Percentiles rank a stretch among this genome's conserved stretches.
Evolutionary conservation across 305 asterid genomes (phyloP).

Genomic region (Fraxinus sp.): DNA sequence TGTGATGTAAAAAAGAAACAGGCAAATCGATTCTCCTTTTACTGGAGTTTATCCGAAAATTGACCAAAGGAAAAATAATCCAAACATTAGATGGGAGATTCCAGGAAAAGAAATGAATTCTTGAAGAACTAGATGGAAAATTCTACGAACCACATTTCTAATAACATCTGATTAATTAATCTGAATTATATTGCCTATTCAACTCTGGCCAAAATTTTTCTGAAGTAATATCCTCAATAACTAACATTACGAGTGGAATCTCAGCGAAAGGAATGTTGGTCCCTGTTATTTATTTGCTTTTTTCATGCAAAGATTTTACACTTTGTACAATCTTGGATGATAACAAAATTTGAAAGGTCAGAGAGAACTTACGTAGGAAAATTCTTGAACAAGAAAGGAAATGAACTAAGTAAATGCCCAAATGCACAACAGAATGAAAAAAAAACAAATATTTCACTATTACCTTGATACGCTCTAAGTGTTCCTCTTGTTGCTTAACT

Average conservation of each 20-base stretch:
- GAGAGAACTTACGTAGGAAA: too few species aligned
- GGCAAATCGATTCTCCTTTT: background rate
- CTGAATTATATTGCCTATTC: background rate
- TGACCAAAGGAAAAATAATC: background rate
- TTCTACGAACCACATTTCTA: background rate
- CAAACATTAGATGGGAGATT: too few species aligned
- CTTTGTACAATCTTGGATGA: too few species aligned
- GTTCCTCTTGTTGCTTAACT: constrained; percentile 87
- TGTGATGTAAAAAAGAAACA: background rate
- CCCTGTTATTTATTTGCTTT: too few species aligned
- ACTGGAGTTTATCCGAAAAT: background rate
- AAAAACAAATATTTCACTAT: background rate
- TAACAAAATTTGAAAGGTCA: too few species aligned
- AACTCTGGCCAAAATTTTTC: background rate
- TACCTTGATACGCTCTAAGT: constrained; percentile 84
- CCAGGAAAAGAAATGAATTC: too few species aligned
- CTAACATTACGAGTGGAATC: background rate
- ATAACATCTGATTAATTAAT: too few species aligned
- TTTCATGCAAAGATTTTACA: too few species aligned
- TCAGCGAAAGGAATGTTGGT: background rate
- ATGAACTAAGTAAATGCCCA: too few species aligned
- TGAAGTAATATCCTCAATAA: too few species aligned
- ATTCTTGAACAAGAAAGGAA: too few species aligned
- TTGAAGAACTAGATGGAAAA: background rate
- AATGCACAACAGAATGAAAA: background rate